Conservation (phyloP, 345 rosid genomes). For the Moricandia arvensis region DNA sequence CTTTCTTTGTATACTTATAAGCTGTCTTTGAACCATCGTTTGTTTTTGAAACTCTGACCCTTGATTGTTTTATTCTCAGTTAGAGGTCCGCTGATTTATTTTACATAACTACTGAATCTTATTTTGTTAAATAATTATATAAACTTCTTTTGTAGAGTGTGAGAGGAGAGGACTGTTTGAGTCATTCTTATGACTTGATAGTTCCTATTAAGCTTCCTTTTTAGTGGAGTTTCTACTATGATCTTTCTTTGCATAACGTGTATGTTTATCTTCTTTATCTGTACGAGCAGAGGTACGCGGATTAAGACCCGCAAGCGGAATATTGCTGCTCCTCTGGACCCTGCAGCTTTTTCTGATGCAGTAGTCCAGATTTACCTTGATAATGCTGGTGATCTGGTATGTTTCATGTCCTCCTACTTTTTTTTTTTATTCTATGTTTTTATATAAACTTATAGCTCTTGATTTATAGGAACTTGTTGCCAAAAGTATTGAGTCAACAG, state of each 20-base stretch:
- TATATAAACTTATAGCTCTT: not conserved
- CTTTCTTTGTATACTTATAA: too few relatives aligned
- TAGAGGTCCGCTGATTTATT: too few relatives aligned
- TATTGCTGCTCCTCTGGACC: conserved; percentile 96
- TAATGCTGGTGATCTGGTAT: conserved; percentile 99
- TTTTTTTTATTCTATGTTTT: not conserved
- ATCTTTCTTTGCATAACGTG: not conserved
- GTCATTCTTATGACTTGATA: not conserved
- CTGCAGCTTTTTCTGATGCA: conserved; percentile 96
- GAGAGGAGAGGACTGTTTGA: too few relatives aligned
- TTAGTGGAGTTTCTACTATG: too few relatives aligned
- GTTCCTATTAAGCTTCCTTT: too few relatives aligned
- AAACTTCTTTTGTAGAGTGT: too few relatives aligned
- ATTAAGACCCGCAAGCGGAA: conserved; percentile 99
- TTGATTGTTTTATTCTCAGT: too few relatives aligned
- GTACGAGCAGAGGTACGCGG: conserved; percentile 83
- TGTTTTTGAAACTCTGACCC: not conserved
- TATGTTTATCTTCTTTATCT: not conserved
- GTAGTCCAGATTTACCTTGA: conserved; percentile 97
- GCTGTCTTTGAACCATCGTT: not conserved
- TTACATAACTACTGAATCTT: too few relatives aligned
- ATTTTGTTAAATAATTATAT: too few relatives aligned
- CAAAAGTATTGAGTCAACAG: conserved; percentile 82
- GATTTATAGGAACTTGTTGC: conserved; percentile 75
- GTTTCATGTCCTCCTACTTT: not conserved